Evolutionary conservation across 371 early-diverging fungal species (phyloP).

Genomic region (Mucor mucedo): DNA sequence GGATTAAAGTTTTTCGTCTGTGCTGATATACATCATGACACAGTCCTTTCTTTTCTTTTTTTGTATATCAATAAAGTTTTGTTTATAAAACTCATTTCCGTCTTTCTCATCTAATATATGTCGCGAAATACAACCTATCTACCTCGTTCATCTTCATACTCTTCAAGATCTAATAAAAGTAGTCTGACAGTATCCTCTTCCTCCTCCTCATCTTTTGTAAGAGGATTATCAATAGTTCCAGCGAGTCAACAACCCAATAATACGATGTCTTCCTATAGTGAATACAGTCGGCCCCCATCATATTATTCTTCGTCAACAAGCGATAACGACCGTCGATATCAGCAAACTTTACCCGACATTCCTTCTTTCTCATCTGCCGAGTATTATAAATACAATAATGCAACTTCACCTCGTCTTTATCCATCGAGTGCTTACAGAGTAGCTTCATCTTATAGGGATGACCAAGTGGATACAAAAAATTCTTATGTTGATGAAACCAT

Average conservation of each 20-base stretch:
- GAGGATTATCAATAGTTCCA: background rate
- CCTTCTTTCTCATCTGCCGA: background rate
- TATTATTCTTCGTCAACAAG: background rate
- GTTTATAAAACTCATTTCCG: too few relatives aligned
- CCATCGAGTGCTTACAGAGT: background rate
- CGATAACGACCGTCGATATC: background rate
- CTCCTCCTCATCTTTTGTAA: background rate
- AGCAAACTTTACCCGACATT: background rate
- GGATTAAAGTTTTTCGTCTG: background rate
- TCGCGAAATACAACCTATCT: too few relatives aligned
- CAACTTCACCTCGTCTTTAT: background rate
- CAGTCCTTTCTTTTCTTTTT: background rate
- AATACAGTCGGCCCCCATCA: background rate
- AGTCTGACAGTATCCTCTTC: background rate
- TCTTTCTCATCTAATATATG: too few relatives aligned
- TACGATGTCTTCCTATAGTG: background rate
- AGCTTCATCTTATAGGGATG: background rate
- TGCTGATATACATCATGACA: background rate
- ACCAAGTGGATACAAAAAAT: background rate
- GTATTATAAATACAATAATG: background rate
- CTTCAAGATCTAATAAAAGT: background rate
- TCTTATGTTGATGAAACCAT: background rate
- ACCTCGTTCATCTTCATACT: too few relatives aligned
- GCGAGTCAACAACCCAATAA: background rate
- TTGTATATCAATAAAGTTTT: too few relatives aligned